Base-by-base conservation (phyloP, 148 eudicot species). In the Rhododendron ovatum region DNA sequence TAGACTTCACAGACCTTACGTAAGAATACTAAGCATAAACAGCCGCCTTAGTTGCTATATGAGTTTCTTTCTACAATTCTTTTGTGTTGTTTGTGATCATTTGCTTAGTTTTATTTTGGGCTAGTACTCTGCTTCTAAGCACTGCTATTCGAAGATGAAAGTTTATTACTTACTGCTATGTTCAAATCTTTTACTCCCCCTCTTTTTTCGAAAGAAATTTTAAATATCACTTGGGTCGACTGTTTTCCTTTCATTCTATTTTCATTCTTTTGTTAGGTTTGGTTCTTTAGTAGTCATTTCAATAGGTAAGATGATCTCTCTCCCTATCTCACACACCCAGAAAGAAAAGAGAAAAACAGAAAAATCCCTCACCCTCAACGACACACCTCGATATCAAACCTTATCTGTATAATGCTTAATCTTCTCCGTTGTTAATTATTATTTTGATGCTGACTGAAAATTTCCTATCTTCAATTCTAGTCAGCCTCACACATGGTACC, bases 1-100 rank as follows among this genome's bases (percentile, higher is more conserved):
- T 93, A 86, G 99, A 95, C 91, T 94, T 92, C 84, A 95, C 95
- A n/a, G 99, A 97, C 85, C 92, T 97, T 28, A 97, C 99, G 99
- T 97, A 94, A 93, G 95, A 79, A 77, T 87, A 11, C 41, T 15
- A 43, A 55, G 22, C 43, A 33, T 67, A 47, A 47, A 17, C 3
- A 80, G 63, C 35, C 26, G 43, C 5, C 61, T 37, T 43, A 26
- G 33, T 39, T 15, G n/a, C 12, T 28, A 14, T 65, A 85, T 28
- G 41, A 2, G 50, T 80, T 79, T 67, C 48, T 35, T 79, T 39
- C 39, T 59, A 78, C 75, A 33, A 26, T 28, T 63, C n/a, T 14
- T 24, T 81, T 41, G 41, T 22, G 13, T 50, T 48, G 39, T 51
- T 28, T 30, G 14, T 30, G n/a, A 50, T 82, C 50, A 37, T 82